Evolutionary conservation across 2,329 filamentous ascomycete genomes (phyloP), one percentile per base, ranked within the genome.

Genomic region (Simplicillium aogashimaense): DNA sequence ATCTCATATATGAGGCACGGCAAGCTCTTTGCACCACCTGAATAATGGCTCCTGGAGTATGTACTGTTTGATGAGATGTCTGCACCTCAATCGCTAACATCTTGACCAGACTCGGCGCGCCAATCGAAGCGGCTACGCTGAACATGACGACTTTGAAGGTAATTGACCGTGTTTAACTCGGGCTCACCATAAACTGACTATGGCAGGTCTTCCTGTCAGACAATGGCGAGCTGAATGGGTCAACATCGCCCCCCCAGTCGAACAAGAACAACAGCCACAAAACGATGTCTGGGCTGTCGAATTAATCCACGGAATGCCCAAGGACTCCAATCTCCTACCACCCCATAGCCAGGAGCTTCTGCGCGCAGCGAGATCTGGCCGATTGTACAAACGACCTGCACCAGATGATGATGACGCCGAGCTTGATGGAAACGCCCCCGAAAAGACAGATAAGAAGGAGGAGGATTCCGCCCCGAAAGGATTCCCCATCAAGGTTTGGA

Each of bases 271-370:
- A 20, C 69, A 65, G 28, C 69, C 78, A 45, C 72, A 72, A 49
- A 77, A 79, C 52, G 76, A 83, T 56, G 69, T 76, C 39, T 90
- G 83, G 76, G 81, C 79, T n/a, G 55, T 70, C 36, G 89, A 95
- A 55, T 72, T 87, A 14, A 81, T 86, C 3, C 70, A 76, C 47
- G 77, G 76, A 35, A 90, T 95, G 86, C 90, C 90, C 31, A 84
- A 85, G 52, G 90, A 95, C 57, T 85, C 78, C 25, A 75, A 83
- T 43, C 70, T 94, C 28, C 68, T 95, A 9, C 76, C 85, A 0
- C 74, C 81, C 1, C 83, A 88, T 57, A 90, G 83, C 39, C 85
- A 92, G 53, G 85, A 89, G 47, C 72, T 95, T 5, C 70, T 95
- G 12, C 81, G 85, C 42, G 83, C 85, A 30, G 86, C 87, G 36